Conservation (phyloP, 495 filamentous ascomycete genomes). For the Neurospora sp. region DNA sequence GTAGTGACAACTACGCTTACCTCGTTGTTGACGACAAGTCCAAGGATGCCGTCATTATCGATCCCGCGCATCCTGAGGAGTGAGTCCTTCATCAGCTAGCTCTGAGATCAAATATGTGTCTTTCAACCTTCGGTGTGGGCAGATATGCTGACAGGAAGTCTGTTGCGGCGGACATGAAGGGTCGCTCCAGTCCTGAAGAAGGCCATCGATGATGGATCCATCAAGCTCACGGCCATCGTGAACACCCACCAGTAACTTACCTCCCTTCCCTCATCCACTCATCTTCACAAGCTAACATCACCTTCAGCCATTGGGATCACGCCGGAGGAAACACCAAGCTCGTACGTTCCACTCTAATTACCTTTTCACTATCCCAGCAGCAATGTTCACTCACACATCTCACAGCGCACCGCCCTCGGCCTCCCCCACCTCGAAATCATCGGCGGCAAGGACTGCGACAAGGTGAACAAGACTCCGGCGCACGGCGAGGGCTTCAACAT, state of each 20-base stretch:
- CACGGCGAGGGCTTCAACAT: constrained; percentile 74
- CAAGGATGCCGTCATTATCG: constrained; percentile 83
- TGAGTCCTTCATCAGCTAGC: constrained; percentile 31
- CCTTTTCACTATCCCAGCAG: too few species aligned
- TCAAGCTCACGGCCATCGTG: constrained; percentile 79
- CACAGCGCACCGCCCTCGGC: constrained; percentile 56
- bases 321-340: constrained; percentile 82
- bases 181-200: constrained; percentile 71
- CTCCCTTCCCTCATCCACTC: neutral
- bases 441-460: constrained; percentile 77
- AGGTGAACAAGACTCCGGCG: constrained; percentile 61
- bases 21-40: constrained; percentile 85
- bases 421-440: constrained; percentile 53
- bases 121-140: neutral
- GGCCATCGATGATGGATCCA: constrained; percentile 56
- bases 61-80: constrained; percentile 90
- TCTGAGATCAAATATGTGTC: neutral
- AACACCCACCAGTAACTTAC: constrained; percentile 87
- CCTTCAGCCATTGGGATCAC: constrained; percentile 79
- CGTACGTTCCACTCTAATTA: too few species aligned
- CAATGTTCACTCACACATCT: neutral
- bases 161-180: constrained; percentile 30
- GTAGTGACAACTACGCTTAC: constrained; percentile 92
- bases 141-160: neutral
- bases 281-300: neutral